These are phyloP conservation scores for Suillus luteus DNA, from an alignment of 768 basidiomycete species.

Conservation along the genomic window DNA sequence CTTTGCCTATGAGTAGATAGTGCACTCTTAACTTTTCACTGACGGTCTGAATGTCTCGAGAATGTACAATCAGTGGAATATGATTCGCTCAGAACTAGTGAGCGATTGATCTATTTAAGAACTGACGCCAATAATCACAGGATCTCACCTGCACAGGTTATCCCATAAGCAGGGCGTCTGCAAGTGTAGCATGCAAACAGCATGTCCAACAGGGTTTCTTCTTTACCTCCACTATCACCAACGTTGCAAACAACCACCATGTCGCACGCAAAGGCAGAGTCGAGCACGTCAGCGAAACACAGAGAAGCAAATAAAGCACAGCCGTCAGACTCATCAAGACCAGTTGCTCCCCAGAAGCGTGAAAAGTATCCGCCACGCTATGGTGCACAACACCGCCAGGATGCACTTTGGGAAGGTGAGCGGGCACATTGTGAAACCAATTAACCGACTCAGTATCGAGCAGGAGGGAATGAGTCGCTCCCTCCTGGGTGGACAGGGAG, in stretches of 20 bases:
- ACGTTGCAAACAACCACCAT: neutral
- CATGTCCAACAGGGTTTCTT: neutral
- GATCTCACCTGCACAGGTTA: neutral
- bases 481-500: neutral
- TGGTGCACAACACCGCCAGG: slow-evolving; percentile 3
- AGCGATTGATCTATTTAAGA: no score
- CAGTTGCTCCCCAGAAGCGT: no score
- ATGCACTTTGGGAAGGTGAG: slow-evolving; percentile 9
- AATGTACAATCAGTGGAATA: neutral
- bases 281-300: neutral
- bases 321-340: neutral
- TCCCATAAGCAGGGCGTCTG: neutral
- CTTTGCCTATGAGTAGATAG: neutral
- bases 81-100: neutral
- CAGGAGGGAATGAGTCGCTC: neutral
- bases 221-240: neutral
- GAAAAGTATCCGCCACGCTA: neutral
- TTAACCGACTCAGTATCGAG: neutral
- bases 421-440: no score
- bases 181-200: neutral
- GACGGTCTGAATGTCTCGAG: neutral
- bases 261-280: neutral
- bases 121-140: neutral
- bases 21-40: no score
- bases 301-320: neutral